Evolutionary conservation across 148 eudicot species (phyloP), one percentile per base, ranked within the genome.

Genomic region (Rhododendron williamsianum): DNA sequence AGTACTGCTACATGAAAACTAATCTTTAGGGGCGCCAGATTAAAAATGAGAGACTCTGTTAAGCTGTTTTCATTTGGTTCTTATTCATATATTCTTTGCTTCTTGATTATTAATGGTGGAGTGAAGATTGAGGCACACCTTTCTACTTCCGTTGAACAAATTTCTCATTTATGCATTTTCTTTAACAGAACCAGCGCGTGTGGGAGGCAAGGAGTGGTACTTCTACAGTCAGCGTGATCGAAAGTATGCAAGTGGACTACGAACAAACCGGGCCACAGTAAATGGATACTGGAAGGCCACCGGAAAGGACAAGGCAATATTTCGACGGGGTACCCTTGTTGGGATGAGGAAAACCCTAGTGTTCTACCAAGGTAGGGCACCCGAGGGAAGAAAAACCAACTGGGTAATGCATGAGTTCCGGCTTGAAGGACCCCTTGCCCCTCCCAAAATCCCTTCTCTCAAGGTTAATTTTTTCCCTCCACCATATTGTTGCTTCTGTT

Each of bases 391-490:
- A 36, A 95, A 95, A 83, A 93, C 94, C 25, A 91, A 97, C 12
- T 97, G 99, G 99, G 98, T 97, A 25, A 95, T 97, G 99, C 98
- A 97, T 85, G 99, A 97, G 77, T 97, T 94, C 82, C 89, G 99
- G 3, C 87, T 94, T 41, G 96, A 97, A 88, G 93, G 92, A 27
- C 91, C 92, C 56, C 87, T 86, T 80, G 87, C 76, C 73, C 88
- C 90, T 83, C 89, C 92, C 21, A 90, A 86, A 74, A 6, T 78
- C 46, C 76, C 91, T 25, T 84, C 91, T 18, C 73, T 85, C 76
- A 91, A 91, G 95, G 95, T 93, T 81, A 56, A 51, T 56, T 51
- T 12, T 56, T 21, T 11, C 38, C 13, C 25, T 0, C 13, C 0
- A 1, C 23, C 8, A 35, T 9, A 41, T 21, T 30, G 15, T 30